Conservation (phyloP, 2,329 filamentous ascomycete genomes). For the Calonectria pteridis region DNA sequence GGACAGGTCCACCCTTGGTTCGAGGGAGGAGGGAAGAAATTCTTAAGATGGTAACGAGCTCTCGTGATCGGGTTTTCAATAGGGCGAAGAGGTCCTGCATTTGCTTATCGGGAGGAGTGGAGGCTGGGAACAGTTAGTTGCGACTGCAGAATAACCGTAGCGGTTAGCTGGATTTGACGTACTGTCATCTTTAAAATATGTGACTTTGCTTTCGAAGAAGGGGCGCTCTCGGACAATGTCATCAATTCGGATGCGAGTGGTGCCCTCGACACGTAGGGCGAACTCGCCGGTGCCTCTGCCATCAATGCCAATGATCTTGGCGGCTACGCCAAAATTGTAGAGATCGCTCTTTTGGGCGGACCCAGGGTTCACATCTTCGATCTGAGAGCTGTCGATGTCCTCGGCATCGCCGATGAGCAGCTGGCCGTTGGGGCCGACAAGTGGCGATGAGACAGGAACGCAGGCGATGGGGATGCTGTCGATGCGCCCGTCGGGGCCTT, state of each 20-base stretch:
- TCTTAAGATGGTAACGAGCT: slow-evolving; percentile 86
- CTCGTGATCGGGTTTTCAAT: slow-evolving; percentile 86
- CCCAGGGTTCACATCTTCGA: slow-evolving; percentile 66
- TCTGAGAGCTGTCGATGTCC: slow-evolving; percentile 57
- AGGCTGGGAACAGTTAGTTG: slow-evolving; percentile 41
- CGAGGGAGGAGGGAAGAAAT: slow-evolving; percentile 87
- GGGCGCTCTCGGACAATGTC: slow-evolving; percentile 76
- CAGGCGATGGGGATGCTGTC: slow-evolving; percentile 85
- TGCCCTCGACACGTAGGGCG: slow-evolving; percentile 87
- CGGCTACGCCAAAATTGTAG: slow-evolving; percentile 85
- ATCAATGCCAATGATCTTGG: slow-evolving; percentile 83
- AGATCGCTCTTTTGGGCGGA: slow-evolving; percentile 78
- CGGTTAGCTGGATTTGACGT: slow-evolving; percentile 42
- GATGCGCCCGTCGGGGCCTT: slow-evolving; percentile 73
- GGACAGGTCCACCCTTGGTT: slow-evolving; percentile 69
- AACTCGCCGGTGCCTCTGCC: slow-evolving; percentile 82
- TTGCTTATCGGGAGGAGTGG: slow-evolving; percentile 64
- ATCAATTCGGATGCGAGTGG: slow-evolving; percentile 81
- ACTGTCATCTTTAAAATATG: slow-evolving; percentile 78
- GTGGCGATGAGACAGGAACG: slow-evolving; percentile 83
- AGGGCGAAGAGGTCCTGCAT: slow-evolving; percentile 80
- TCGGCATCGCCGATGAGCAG: slow-evolving; percentile 77
- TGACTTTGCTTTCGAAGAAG: slow-evolving; percentile 87
- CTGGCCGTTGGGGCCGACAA: slow-evolving; percentile 80
- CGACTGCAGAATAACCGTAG: background rate